Conservation (phyloP, 768 basidiomycete species). For the Phaeotremella fagi region DNA sequence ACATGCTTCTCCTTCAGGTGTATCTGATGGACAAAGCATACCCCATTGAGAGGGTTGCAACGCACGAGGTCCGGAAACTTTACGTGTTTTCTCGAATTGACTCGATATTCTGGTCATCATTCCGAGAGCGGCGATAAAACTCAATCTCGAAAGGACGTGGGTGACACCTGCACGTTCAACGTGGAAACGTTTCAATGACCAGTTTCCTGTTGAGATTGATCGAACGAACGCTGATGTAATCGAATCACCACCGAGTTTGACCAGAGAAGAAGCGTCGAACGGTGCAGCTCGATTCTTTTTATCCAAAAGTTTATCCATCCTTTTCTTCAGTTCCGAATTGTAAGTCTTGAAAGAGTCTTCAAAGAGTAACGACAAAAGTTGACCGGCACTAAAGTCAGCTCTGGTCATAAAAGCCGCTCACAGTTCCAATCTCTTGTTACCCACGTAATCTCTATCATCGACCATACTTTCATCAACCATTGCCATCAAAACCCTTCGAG, state of each 20-base stretch:
- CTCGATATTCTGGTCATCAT: slow-evolving; percentile 99
- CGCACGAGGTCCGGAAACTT: slow-evolving; percentile 95
- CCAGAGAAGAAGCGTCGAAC: slow-evolving; percentile 82
- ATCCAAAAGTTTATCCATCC: slow-evolving; percentile 95
- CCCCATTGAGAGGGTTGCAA: slow-evolving; percentile 99
- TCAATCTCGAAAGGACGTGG: slow-evolving; percentile 88
- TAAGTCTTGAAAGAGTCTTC: slow-evolving; percentile 99
- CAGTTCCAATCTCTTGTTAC: slow-evolving; percentile 97
- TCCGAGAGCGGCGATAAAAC: slow-evolving; percentile 93
- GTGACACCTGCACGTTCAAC: slow-evolving; percentile 99
- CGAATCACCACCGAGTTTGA: slow-evolving; percentile 94
- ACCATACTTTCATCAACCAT: slow-evolving; percentile 96
- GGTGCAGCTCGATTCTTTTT: slow-evolving; percentile 90
- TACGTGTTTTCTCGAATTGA: slow-evolving; percentile 98
- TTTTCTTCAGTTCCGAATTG: slow-evolving; percentile 87
- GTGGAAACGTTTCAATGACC: slow-evolving; percentile 98
- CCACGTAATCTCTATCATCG: slow-evolving; percentile 97
- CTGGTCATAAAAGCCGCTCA: slow-evolving; percentile 51
- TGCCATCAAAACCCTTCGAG: slow-evolving; percentile 88
- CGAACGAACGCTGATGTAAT: slow-evolving; percentile 94
- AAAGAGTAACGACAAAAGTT: slow-evolving; percentile 88
- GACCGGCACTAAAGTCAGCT: slow-evolving; percentile 67
- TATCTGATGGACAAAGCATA: slow-evolving; percentile 95
- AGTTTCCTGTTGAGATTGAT: slow-evolving; percentile 97
- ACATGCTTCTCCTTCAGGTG: slow-evolving; percentile 98